phyloP scores from a whole-genome alignment of 164 flowering plant species.

The Annona cherimola region DNA sequence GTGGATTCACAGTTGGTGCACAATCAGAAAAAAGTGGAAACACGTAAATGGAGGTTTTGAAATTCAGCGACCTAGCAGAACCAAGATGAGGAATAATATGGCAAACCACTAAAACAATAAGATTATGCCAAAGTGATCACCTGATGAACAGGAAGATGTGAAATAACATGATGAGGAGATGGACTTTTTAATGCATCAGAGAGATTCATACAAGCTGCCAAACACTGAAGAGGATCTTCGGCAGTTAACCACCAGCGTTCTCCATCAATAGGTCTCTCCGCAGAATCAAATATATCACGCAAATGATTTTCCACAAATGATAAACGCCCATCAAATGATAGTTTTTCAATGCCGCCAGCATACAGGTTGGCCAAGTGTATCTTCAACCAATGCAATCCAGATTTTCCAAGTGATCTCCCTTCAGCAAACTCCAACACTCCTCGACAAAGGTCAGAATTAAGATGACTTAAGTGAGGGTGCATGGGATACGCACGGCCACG shows the following conservation, averaged over 20 bases:
- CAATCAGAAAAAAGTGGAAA: no score
- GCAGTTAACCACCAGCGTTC: conserved; percentile 93
- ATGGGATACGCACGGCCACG: conserved; percentile 98
- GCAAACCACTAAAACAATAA: no score
- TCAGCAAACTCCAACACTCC: conserved; percentile 93
- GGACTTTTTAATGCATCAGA: conserved; percentile 76
- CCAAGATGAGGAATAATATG: no score
- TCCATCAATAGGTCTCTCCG: conserved; percentile 73
- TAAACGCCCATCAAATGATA: conserved; percentile 74
- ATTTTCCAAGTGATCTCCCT: conserved; percentile 76
- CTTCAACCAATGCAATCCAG: conserved; percentile 85
- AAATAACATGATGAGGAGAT: conserved; percentile 63
- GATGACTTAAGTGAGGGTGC: conserved; percentile 93
- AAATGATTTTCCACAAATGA: conserved; percentile 79
- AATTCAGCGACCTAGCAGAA: no score
- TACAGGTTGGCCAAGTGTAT: conserved; percentile 89
- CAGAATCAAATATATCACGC: conserved; percentile 77
- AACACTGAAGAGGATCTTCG: conserved; percentile 97
- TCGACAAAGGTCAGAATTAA: conserved; percentile 91
- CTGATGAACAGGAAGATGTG: conserved; percentile 91
- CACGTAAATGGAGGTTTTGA: no score
- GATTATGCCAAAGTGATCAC: conserved; percentile 27
- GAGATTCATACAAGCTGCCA: conserved; percentile 88
- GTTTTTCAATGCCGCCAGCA: conserved; percentile 85
- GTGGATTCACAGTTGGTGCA: no score